These are phyloP conservation scores for Gracilaria domingensis DNA, from an alignment of 23 red algal species.

Conservation along the genomic window DNA sequence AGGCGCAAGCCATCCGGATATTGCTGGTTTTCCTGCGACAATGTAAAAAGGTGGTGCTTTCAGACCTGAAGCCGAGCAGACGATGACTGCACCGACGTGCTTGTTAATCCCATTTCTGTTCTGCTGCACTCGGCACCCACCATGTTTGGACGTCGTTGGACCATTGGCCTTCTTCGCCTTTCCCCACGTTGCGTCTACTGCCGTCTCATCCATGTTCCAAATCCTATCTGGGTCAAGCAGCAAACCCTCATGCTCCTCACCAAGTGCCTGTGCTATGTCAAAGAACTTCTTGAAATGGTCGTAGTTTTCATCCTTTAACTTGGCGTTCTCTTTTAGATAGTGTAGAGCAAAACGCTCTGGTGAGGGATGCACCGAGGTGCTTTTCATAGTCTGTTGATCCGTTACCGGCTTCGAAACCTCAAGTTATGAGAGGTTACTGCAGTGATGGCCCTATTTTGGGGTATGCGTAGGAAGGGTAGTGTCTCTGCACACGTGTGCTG, in stretches of 20 bases:
- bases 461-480: no score
- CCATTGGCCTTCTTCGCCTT: slow-evolving; percentile 1
- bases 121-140: neutral
- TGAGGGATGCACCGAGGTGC: no score
- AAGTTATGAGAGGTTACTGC: no score
- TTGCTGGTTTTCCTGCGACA: slow-evolving; percentile 2
- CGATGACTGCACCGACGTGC: neutral
- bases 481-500: no score
- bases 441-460: no score
- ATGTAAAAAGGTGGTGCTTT: slow-evolving; percentile 51
- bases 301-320: slow-evolving; percentile 14
- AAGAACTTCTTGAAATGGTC: slow-evolving; percentile 41
- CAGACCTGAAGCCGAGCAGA: slow-evolving; percentile 9
- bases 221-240: slow-evolving; percentile 5
- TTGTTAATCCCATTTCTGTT: no score
- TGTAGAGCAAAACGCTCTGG: no score
- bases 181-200: slow-evolving; percentile 23
- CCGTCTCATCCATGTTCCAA: neutral
- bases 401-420: no score
- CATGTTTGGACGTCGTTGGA: neutral
- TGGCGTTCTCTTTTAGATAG: slow-evolving; percentile 21
- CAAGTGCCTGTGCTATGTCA: slow-evolving; percentile 4
- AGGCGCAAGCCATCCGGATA: neutral
- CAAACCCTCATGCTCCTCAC: neutral
- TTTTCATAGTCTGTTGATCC: no score